Evolutionary conservation across 805 yeast genomes (phyloP).

Genomic region (Lipomyces chichibuensis): DNA sequence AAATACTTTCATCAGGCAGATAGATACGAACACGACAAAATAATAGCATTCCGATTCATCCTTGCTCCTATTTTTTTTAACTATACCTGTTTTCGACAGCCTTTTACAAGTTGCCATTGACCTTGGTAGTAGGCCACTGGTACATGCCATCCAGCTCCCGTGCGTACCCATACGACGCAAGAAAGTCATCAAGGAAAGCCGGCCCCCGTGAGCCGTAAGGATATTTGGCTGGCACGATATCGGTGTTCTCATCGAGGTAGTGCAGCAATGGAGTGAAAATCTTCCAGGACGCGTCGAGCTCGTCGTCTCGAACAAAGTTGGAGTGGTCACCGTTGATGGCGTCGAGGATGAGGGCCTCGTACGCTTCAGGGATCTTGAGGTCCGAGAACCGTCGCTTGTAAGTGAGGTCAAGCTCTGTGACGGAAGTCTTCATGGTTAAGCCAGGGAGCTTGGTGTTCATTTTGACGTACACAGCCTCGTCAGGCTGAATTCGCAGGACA

Average conservation of each 20-base stretch:
- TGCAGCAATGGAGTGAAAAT: constrained; percentile 90
- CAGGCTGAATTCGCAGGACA: constrained; percentile 91
- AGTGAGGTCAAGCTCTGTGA: constrained; percentile 88
- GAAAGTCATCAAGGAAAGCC: constrained; percentile 58
- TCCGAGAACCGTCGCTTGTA: constrained; percentile 79
- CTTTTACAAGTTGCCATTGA: constrained; percentile 30
- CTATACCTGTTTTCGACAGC: not conserved
- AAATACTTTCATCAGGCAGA: not conserved
- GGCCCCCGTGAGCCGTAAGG: constrained; percentile 96
- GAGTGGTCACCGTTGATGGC: constrained; percentile 91
- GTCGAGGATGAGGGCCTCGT: constrained; percentile 92
- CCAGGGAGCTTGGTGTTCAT: constrained; percentile 95
- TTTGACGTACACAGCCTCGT: constrained; percentile 91
- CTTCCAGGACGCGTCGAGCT: constrained; percentile 89
- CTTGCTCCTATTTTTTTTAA: not conserved
- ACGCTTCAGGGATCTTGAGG: constrained; percentile 96
- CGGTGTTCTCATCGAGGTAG: constrained; percentile 69
- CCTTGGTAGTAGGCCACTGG: constrained; percentile 71
- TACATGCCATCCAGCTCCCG: constrained; percentile 66
- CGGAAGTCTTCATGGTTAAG: constrained; percentile 73
- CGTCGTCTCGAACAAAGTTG: constrained; percentile 97
- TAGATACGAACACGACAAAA: not conserved
- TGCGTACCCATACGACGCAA: constrained; percentile 72
- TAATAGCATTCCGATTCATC: not conserved
- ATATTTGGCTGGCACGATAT: constrained; percentile 68